These are phyloP conservation scores for Zymoseptoria brevis DNA, from an alignment of 2,329 filamentous ascomycete species.

Conservation along the genomic window DNA sequence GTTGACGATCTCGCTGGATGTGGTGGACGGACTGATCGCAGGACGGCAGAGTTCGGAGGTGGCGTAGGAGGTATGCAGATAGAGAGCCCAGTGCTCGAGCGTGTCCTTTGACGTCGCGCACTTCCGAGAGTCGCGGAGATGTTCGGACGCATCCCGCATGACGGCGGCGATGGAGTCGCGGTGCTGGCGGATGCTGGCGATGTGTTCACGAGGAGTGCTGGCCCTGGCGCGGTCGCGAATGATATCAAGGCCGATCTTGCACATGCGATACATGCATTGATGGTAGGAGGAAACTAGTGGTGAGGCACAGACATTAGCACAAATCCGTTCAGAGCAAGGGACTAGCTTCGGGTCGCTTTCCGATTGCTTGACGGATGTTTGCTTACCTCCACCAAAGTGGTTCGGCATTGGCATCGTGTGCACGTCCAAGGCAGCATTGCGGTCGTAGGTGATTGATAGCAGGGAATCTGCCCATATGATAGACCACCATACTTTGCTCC, in stretches of 20 bases:
- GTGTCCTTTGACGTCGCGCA: constrained; percentile 45
- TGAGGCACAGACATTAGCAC: background rate
- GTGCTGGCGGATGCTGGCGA: constrained; percentile 46
- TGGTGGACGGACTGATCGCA: constrained; percentile 45
- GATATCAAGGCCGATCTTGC: constrained; percentile 52
- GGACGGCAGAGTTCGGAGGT: constrained; percentile 55
- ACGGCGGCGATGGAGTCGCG: constrained; percentile 50
- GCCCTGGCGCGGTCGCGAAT: constrained; percentile 49
- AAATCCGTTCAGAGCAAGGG: background rate
- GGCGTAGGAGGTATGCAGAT: constrained; percentile 55
- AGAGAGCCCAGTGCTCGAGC: constrained; percentile 52
- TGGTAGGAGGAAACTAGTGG: constrained; percentile 46
- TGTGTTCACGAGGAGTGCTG: constrained; percentile 46
- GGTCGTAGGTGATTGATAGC: constrained; percentile 56
- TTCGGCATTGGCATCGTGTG: constrained; percentile 36
- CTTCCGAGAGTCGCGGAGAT: constrained; percentile 47
- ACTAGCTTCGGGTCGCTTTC: background rate
- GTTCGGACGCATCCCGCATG: constrained; percentile 50
- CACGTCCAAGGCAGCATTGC: constrained; percentile 48
- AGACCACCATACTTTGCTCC: constrained; percentile 45
- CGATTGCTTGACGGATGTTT: background rate
- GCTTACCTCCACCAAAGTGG: constrained; percentile 25
- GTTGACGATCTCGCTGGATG: constrained; percentile 38
- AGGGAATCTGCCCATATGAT: constrained; percentile 58
- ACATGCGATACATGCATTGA: constrained; percentile 49